phyloP scores from a whole-genome alignment of 352 stramenopile genomes.

The Bremia lactucae region DNA sequence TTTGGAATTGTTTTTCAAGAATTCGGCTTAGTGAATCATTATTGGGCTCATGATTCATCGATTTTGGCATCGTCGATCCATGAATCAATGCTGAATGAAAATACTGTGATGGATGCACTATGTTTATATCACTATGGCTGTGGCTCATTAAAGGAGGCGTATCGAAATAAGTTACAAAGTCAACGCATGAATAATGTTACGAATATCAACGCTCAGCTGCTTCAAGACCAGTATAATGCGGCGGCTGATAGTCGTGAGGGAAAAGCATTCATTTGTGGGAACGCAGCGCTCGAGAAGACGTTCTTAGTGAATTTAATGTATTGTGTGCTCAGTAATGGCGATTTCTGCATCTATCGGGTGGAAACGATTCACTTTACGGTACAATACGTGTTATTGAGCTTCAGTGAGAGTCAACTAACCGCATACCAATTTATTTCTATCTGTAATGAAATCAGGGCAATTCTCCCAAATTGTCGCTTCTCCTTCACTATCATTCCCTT shows the following conservation, averaged over 20 bases:
- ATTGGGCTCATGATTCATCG: conserved; percentile 23
- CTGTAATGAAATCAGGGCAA: conserved; percentile 31
- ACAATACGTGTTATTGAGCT: conserved; percentile 4
- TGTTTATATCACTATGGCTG: conserved; percentile 67
- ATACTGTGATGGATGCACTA: conserved; percentile 55
- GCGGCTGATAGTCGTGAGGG: conserved; percentile 52
- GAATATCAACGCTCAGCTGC: conserved; percentile 54
- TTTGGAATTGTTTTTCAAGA: conserved; percentile 7
- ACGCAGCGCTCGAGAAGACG: conserved; percentile 42
- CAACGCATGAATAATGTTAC: conserved; percentile 53
- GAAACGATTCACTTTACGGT: conserved; percentile 69
- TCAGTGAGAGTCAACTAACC: conserved; percentile 1
- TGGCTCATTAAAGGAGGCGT: conserved; percentile 41
- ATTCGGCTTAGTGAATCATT: conserved; percentile 30
- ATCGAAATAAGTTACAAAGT: conserved; percentile 40
- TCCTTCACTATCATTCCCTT: conserved; percentile 39
- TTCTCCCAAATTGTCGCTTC: conserved; percentile 42
- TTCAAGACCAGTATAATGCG: conserved; percentile 39
- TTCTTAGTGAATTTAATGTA: conserved; percentile 62
- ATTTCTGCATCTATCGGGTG: conserved; percentile 58
- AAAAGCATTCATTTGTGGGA: conserved; percentile 56
- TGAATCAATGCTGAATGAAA: conserved; percentile 53
- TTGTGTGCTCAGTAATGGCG: conserved; percentile 51
- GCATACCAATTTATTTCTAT: neutral
- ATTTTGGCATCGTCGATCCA: conserved; percentile 24